These are phyloP conservation scores for Aspergillus quadricinctus DNA, from an alignment of 2,329 filamentous ascomycete species.

Conservation along the genomic window DNA sequence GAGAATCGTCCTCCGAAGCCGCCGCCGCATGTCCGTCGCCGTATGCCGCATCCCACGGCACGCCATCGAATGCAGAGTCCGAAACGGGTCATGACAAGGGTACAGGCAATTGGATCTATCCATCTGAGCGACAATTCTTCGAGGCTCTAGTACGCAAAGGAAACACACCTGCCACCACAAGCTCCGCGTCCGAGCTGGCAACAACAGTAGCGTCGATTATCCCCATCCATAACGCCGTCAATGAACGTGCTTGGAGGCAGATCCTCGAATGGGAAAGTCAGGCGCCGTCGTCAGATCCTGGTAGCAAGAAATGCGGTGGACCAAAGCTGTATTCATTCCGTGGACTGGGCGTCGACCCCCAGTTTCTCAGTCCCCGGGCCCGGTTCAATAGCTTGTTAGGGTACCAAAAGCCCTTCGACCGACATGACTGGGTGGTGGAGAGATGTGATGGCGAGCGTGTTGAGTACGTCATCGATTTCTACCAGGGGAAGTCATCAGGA, in stretches of 20 bases:
- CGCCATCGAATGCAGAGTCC: conserved; percentile 68
- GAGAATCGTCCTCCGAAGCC: conserved; percentile 17
- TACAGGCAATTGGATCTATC: conserved; percentile 94
- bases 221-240: conserved; percentile 97
- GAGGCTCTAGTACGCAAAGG: conserved; percentile 93
- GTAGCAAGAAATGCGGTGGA: conserved; percentile 64
- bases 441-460: conserved; percentile 70
- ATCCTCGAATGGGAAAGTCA: conserved; percentile 85
- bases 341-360: conserved; percentile 53
- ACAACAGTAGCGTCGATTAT: conserved; percentile 87
- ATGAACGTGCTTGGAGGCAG: conserved; percentile 91
- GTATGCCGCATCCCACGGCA: conserved; percentile 29
- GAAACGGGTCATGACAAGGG: conserved; percentile 67
- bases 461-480: conserved; percentile 98
- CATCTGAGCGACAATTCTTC: conserved; percentile 96
- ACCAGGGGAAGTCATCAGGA: conserved; percentile 61
- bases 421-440: conserved; percentile 97
- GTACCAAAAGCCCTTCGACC: conserved; percentile 88
- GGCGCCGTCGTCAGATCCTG: conserved; percentile 51
- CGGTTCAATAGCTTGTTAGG: conserved; percentile 77
- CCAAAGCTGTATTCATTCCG: conserved; percentile 80
- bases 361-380: conserved; percentile 72
- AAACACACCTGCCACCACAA: conserved; percentile 57
- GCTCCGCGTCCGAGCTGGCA: conserved; percentile 43
- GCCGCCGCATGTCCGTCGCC: conserved; percentile 27